Base-by-base conservation (phyloP, 192 early-diverging fungal species). In the Coemansia sp. region DNA sequence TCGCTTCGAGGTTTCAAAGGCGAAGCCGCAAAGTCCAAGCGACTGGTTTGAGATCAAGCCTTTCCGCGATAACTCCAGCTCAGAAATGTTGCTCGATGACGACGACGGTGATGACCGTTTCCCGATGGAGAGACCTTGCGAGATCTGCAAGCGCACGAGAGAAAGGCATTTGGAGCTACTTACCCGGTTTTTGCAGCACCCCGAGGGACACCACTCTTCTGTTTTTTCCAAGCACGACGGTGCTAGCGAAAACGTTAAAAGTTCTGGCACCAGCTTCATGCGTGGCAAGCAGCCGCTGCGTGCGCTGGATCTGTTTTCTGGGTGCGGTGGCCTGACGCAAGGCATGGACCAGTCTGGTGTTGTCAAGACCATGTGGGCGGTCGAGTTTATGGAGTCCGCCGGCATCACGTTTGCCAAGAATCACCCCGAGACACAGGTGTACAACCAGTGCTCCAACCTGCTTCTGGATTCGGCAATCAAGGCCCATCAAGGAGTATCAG, bases 291-390 rank as follows among this genome's bases (percentile, higher is more conserved):
- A 71, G 39, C 71, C 66, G 12, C 77, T 91, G 34, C 69, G 73
- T 5, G 88, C 88, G 2, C 67, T 91, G 36, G 90, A 91, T 67
- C 75, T 91, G 52, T 91, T 91, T 64, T 85, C 88, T 5, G 90
- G 90, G 8, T 91, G 90, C 67, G 90, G 90, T 14, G 90, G 90
- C 5, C 66, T 91, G 36, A 90, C 89, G 3, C 76, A 75, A 33
- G 90, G 90, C 36, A 78, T 91, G 82, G 86, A 89, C 20, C 64
- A 78, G 43, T 81, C 81, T 0, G 87, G 85, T 1, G 66, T 87
- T 5, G 76, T 90, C 39, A 85, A 90, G 58, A 91, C 89, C 14
- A 68, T 69, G 43, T 89, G 86, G 70, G 86, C 90, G 1, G 83
- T 91, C 14, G 90, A 91, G 61, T 88, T 86, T 68, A 79, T 85